Evolutionary conservation across 1,284 basidiomycete genomes (phyloP), one percentile per base, ranked within the genome.

Genomic region (Leccinum pachyderme): DNA sequence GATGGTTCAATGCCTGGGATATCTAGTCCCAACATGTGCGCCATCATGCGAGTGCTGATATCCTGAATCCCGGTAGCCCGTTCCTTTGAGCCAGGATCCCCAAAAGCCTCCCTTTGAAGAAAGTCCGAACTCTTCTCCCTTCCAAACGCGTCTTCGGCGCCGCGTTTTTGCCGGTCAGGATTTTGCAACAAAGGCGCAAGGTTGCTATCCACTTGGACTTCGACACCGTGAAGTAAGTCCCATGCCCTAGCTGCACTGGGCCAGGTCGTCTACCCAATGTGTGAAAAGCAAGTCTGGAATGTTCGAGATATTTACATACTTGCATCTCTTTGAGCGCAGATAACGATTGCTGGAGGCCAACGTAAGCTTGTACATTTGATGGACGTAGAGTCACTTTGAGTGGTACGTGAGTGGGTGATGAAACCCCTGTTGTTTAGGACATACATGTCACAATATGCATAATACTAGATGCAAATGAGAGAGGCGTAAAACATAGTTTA

Each of bases 381-480:
- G 87, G 83, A 24, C 81, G 80, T 55, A 87, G 73, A 12, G 81
- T 83, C 65, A 91, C 89, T 91, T 63, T 18, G 3, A 37, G 28
- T n/a, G 41, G 24, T 51, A 49, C 27, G 35, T 54, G n/a, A 61
- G 58, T 15, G 52, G 39, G 35, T 43, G 32, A 24, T 33, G 37
- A 15, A 7, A 44, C 18, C 18, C 7, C 6, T 28, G 22, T 24
- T 8, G 54, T 49, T 37, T 29, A 63, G 49, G 55, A 52, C 84
- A 61, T 69, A 89, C 89, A 66, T n/a, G 86, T 87, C 55, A 89
- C 75, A 39, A 90, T 81, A 64, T 93, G 90, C 86, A 93, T 91
- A 63, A 93, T 89, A 35, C 90, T 91, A 60, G 9, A 61, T 37
- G 52, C 22, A 47, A n/a, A 49, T 43, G 56, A 57, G 49, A 52